phyloP scores from a whole-genome alignment of 2,329 filamentous ascomycete genomes.

The Sclerotinia nivalis region DNA sequence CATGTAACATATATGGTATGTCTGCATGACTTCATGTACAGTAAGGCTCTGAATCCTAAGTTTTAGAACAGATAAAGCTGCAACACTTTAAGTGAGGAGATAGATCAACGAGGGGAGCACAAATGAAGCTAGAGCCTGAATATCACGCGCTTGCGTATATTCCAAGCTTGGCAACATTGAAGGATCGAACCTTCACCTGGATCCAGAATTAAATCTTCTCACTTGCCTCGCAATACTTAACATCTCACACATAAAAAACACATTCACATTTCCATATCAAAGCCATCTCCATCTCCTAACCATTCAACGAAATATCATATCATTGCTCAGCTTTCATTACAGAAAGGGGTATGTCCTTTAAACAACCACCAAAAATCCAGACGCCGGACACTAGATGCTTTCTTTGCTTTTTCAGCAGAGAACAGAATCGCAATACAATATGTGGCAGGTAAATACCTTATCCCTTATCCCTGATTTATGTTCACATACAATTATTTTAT shows the following conservation, averaged over 20 bases:
- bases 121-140: background rate
- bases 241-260: background rate
- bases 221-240: too few species aligned
- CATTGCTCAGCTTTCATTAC: background rate
- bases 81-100: background rate
- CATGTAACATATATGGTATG: background rate
- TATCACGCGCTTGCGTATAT: background rate
- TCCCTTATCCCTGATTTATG: background rate
- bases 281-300: background rate
- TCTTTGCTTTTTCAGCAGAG: conserved; percentile 4
- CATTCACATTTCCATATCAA: background rate
- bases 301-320: background rate
- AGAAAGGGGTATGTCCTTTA: conserved; percentile 11
- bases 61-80: background rate
- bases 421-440: background rate
- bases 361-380: conserved; percentile 5
- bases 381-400: conserved; percentile 12
- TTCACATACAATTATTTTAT: conserved; percentile 18
- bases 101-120: too few species aligned
- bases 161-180: background rate
- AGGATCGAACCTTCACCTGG: too few species aligned
- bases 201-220: background rate
- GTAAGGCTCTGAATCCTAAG: too few species aligned
- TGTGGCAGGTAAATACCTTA: background rate
- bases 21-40: background rate